Base-by-base conservation (phyloP, 805 yeast genomes). In the Nakazawaea populi region DNA sequence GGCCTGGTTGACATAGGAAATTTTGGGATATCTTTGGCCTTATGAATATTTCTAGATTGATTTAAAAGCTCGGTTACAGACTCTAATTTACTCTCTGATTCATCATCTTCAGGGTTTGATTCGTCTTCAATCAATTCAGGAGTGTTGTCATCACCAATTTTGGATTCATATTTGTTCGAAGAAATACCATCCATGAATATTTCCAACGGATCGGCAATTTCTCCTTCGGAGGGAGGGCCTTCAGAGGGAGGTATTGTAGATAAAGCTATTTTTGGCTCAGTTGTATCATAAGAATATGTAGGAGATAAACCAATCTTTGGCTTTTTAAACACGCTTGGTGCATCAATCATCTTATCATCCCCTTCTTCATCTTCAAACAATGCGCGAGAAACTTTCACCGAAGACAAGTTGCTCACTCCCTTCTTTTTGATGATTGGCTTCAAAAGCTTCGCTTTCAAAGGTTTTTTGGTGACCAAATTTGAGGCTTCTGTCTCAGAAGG, bases 1-100 rank as follows among this genome's bases (percentile, higher is more conserved):
- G 82, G 76, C 32, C 70, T 76, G 45, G 62, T 59, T 40, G 73
- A 60, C 55, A 78, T 77, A 53, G 77, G 76, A 43, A 82, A 71
- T 7, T 65, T 57, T 14, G 80, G 71, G 39, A 84, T 67, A 35
- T 73, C 74, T 57, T 85, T 78, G 27, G 47, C 40, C 48, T 76
- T 77, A 57, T 76, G 71, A 57, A 71, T 73, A 47, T 70, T 76
- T 36, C 73, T 65, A 27, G 73, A 67, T 32, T 69, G 67, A 44
- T 74, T 59, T 46, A 73, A 69, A 1, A 72, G 61, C 24, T 70
- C 60, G 5, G 67, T 61, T 9, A 73, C 56, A 40, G 62, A 68
- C 40, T 68, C 66, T 24, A 68, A 64, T n/a, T 59, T 63, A 3
- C 64, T 71, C 6, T 61, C 70, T 1, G 59, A 60, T 11, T 27